Conservation (phyloP, 1,284 basidiomycete species). For the Thelephora terrestris region DNA sequence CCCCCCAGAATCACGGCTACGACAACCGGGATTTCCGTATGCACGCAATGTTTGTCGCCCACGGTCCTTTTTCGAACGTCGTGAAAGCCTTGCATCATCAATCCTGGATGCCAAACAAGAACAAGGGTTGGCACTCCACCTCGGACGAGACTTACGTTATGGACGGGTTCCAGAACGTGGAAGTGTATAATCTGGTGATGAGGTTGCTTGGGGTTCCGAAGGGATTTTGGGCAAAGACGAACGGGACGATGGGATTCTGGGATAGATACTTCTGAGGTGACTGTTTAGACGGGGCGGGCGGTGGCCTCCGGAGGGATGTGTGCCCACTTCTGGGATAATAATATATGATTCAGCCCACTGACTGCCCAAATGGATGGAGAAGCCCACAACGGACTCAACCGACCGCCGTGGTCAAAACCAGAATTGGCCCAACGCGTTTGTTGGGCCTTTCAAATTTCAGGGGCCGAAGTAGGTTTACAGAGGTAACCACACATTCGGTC, state of each 20-base stretch:
- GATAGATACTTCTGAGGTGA: constrained; percentile 48
- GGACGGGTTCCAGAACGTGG: constrained; percentile 73
- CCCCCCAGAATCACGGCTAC: constrained; percentile 66
- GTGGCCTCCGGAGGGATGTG: no score
- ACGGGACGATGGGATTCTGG: constrained; percentile 77
- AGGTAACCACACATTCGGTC: no score
- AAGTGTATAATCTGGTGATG: constrained; percentile 77
- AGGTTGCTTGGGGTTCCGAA: constrained; percentile 59
- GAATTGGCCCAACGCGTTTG: no score
- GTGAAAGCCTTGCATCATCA: constrained; percentile 45
- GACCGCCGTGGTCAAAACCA: no score
- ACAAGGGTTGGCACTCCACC: constrained; percentile 58
- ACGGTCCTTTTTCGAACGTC: constrained; percentile 71
- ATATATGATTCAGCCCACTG: no score
- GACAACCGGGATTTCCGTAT: constrained; percentile 70
- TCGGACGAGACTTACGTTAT: constrained; percentile 60
- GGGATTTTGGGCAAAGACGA: constrained; percentile 45
- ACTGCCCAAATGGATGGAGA: no score
- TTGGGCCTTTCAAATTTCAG: no score
- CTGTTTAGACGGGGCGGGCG: no score
- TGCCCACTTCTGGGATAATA: no score
- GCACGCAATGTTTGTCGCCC: constrained; percentile 85
- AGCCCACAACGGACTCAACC: constrained; percentile 14
- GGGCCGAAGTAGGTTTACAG: no score
- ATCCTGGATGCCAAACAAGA: constrained; percentile 17